A percentile compares a stretch with the other conserved stretches of the same genome.
phyloP scores from a whole-genome alignment of 2,329 filamentous ascomycete genomes.

The Fusarium chuoi region DNA sequence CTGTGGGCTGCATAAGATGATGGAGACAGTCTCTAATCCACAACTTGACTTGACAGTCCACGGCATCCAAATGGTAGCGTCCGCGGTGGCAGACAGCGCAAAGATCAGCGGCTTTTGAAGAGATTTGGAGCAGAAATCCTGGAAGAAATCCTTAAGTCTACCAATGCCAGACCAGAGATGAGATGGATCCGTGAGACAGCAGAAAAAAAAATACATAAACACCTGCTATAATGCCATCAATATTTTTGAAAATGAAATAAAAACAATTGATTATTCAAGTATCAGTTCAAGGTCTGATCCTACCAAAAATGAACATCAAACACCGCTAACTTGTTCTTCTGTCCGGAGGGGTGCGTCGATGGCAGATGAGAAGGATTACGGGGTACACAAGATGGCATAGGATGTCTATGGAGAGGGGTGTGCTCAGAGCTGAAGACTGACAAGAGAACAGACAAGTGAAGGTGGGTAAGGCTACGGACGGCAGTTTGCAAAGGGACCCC shows the following conservation, averaged over 20 bases:
- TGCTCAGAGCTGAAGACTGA: conserved; percentile 17
- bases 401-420: conserved; percentile 33
- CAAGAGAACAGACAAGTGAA: conserved; percentile 23
- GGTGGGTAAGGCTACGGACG: conserved; percentile 47
- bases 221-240: background rate
- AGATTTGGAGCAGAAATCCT: conserved; percentile 33
- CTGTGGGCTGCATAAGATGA: conserved; percentile 50
- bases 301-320: conserved; percentile 13
- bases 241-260: background rate
- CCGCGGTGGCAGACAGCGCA: conserved; percentile 40
- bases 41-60: conserved; percentile 46
- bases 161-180: conserved; percentile 1
- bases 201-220: background rate
- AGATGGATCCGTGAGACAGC: conserved; percentile 11
- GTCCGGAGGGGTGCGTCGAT: conserved; percentile 36
- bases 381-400: conserved; percentile 29
- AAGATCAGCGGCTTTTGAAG: conserved; percentile 41
- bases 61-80: conserved; percentile 45
- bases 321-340: conserved; percentile 4
- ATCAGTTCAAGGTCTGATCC: conserved; percentile 37
- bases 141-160: conserved; percentile 16
- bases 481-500: conserved; percentile 46
- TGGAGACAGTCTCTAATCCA: conserved; percentile 41
- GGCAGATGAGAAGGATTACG: conserved; percentile 34
- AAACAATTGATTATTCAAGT: conserved; percentile 1